Evolutionary conservation across 768 basidiomycete species (phyloP), one percentile per base, ranked within the genome.

Genomic region (Termitomyces sp.): DNA sequence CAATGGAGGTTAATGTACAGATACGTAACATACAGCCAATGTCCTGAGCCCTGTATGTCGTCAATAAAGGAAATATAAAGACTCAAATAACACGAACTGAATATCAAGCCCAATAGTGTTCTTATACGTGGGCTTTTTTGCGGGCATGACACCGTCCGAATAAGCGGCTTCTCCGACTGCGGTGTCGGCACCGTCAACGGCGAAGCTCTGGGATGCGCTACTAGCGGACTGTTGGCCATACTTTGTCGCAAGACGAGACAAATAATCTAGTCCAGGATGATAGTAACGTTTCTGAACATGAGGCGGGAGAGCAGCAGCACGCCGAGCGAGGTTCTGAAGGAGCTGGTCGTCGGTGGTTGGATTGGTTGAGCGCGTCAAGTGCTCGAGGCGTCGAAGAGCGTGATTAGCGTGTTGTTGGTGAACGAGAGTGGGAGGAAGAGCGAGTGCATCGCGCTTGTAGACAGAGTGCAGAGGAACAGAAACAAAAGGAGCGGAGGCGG

Each of bases 331-430:
- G 42, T 73, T 75, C 8, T 62, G 54, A 10, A 64, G 52, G 28
- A 83, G 74, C n/a, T 75, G 72, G 16, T 64, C 53, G 36, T 64
- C 54, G 26, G 73, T 68, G 7, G 78, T 77, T 29, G 42, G 56
- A 20, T 67, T 50, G 16, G 65, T 62, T 29, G 76, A 72, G n/a
- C 83, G 80, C 4, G 78, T 81, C 81, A 87, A 85, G 41, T 73
- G 75, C 15, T 83, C 81, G 34, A 82, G 75, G 39, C 87, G 85
- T 54, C 70, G 75, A 46, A 78, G 68, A 39, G 75, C 77, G 45
- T 77, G 81, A 62, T 84, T 86, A 44, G 81, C 78, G 65, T 84
- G 79, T 67, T 82, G 85, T 65, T 86, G 85, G 51, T 85, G 71
- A 51, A 80, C 61, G 51, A 60, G 60, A 2, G 59, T 26, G 13